These are phyloP conservation scores for Funneliformis caledonium DNA, from an alignment of 371 early-diverging fungal species.

Conservation along the genomic window DNA sequence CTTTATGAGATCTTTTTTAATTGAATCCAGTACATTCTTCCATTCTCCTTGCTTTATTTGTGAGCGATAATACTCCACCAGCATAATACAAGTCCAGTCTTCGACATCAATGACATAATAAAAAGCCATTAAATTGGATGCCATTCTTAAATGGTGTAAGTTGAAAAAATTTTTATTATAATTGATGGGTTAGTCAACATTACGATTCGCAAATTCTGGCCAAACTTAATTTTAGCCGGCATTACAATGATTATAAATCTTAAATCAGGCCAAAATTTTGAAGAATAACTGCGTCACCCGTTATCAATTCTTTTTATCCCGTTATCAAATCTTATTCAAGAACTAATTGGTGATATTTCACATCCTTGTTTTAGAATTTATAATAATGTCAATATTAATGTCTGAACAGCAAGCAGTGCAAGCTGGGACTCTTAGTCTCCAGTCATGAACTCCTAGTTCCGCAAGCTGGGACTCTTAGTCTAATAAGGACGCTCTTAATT, in stretches of 20 bases:
- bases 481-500: constrained; percentile 20
- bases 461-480: constrained; percentile 25
- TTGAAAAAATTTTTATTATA: not conserved
- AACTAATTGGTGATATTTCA: not conserved
- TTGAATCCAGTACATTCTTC: constrained; percentile 6
- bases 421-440: constrained; percentile 17
- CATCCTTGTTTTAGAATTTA: not conserved
- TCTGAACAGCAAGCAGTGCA: constrained; percentile 25
- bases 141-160: not conserved
- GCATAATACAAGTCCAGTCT: not conserved
- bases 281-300: no score
- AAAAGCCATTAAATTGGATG: constrained; percentile 1
- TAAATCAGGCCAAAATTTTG: no score
- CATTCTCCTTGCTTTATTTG: not conserved
- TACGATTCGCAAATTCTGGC: not conserved
- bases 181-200: not conserved
- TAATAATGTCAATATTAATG: not conserved
- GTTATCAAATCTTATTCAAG: no score
- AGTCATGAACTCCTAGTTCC: constrained; percentile 31
- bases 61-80: constrained; percentile 14
- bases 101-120: not conserved
- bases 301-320: no score
- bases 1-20: constrained; percentile 15
- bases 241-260: not conserved
- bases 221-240: not conserved